Evolutionary conservation across 1,139 yeast species (phyloP).

Genomic region (Magnusiomyces tetraspermus): DNA sequence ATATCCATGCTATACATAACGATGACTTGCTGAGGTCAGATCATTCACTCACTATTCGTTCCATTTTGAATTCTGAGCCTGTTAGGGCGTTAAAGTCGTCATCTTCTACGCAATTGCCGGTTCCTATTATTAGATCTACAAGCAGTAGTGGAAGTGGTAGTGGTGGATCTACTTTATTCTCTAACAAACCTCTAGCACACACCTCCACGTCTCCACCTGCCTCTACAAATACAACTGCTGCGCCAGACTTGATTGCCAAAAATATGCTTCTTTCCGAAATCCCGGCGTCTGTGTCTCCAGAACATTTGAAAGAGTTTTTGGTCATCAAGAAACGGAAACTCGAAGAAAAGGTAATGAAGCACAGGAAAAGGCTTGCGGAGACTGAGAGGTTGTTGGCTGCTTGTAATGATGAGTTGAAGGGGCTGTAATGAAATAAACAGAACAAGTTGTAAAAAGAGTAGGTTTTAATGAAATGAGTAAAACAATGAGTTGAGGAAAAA

Average conservation of each 20-base stretch:
- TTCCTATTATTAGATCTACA: background rate
- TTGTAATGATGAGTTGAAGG: constrained; percentile 11
- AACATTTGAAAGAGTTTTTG: constrained; percentile 10
- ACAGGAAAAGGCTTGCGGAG: constrained; percentile 8
- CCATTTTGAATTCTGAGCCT: constrained; percentile 11
- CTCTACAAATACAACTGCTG: background rate
- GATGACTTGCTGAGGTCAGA: no score
- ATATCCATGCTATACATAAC: no score
- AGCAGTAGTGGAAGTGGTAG: background rate
- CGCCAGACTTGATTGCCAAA: background rate
- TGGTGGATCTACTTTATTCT: background rate
- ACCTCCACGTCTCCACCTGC: background rate
- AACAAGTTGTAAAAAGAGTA: no score
- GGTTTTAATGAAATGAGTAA: no score
- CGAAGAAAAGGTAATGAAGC: constrained; percentile 12
- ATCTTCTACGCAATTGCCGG: background rate
- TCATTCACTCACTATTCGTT: constrained; percentile 13
- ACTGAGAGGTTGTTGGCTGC: constrained; percentile 13
- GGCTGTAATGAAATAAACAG: no score
- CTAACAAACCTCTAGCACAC: no score
- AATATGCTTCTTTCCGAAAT: constrained; percentile 8
- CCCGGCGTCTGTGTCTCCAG: constrained; percentile 11
- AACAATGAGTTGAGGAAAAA: no score
- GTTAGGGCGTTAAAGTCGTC: background rate
- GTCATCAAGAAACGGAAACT: constrained; percentile 15